These are phyloP conservation scores for Sambucus nigra DNA, from an alignment of 129 eudicot genomes.

Conservation along the genomic window DNA sequence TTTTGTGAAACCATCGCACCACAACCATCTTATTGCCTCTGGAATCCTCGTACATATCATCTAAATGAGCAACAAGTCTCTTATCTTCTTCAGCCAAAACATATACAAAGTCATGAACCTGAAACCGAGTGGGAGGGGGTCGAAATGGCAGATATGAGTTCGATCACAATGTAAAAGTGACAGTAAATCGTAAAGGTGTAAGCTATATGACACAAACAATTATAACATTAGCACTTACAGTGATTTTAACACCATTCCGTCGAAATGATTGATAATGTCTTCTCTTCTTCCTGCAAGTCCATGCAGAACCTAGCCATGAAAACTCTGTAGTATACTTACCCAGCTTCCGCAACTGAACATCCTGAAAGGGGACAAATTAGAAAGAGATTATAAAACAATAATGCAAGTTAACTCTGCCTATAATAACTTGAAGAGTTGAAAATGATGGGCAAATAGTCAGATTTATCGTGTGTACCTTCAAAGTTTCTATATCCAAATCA, in stretches of 20 bases:
- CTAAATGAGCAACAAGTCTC: constrained; percentile 73
- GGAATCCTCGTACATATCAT: constrained; percentile 77
- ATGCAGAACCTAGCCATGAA: constrained; percentile 60
- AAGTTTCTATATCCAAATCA: constrained; percentile 6
- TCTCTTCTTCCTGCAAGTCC: constrained; percentile 54
- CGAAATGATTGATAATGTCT: constrained; percentile 60
- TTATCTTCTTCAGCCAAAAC: constrained; percentile 75
- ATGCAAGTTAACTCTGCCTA: neutral
- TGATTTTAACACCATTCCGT: constrained; percentile 52
- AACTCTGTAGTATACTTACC: constrained; percentile 23
- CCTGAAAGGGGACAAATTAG: constrained; percentile 19
- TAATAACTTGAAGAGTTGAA: neutral
- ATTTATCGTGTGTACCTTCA: constrained; percentile 24
- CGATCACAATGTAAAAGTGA: neutral
- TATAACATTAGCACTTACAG: constrained; percentile 37
- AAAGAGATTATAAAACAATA: neutral
- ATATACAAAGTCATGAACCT: constrained; percentile 72
- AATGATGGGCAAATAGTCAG: neutral
- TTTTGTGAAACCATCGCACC: constrained; percentile 98
- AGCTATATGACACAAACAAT: neutral
- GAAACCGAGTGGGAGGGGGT: neutral
- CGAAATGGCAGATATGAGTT: neutral
- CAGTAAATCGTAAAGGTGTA: neutral
- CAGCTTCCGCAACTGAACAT: constrained; percentile 14
- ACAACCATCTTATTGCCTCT: constrained; percentile 77